Conservation (phyloP, 2,329 filamentous ascomycete genomes). For the Aspergillus tamarii region DNA sequence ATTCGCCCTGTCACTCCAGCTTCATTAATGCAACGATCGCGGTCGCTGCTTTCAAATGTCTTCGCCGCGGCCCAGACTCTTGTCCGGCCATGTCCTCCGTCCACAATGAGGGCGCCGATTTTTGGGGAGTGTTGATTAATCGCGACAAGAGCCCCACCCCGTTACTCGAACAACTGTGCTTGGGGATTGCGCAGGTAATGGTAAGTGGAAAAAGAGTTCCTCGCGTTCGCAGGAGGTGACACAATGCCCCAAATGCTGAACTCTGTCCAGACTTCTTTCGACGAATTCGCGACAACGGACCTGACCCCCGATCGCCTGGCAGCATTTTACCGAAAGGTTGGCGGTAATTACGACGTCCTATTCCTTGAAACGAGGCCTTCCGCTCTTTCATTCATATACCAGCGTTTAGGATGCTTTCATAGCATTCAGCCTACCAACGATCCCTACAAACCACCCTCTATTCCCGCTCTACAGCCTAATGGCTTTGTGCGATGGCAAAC, state of each 20-base stretch:
- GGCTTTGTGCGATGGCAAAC: conserved; percentile 95
- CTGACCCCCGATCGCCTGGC: conserved; percentile 70
- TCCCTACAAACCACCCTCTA: conserved; percentile 72
- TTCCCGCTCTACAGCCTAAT: conserved; percentile 79
- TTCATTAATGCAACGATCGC: conserved; percentile 19
- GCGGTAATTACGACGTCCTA: conserved; percentile 75
- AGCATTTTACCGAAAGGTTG: conserved; percentile 75
- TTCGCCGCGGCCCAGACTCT: conserved; percentile 19
- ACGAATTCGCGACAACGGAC: conserved; percentile 38
- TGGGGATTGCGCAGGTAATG: conserved; percentile 70
- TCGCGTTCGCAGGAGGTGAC: neutral
- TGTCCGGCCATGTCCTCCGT: conserved; percentile 35
- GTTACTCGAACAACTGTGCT: conserved; percentile 67
- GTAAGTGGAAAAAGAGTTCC: conserved; percentile 53
- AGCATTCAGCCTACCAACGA: conserved; percentile 72
- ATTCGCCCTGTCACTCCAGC: neutral
- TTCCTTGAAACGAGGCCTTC: conserved; percentile 75
- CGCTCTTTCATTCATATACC: conserved; percentile 89
- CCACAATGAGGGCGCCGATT: conserved; percentile 33
- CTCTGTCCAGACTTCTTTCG: conserved; percentile 32
- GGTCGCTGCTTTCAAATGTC: conserved; percentile 21
- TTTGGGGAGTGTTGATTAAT: conserved; percentile 68
- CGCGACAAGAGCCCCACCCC: conserved; percentile 69
- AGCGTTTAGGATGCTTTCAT: conserved; percentile 87
- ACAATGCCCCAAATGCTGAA: neutral